Evolutionary conservation across 192 early-diverging fungal genomes (phyloP).

Genomic region (Obelidium mucronatum): DNA sequence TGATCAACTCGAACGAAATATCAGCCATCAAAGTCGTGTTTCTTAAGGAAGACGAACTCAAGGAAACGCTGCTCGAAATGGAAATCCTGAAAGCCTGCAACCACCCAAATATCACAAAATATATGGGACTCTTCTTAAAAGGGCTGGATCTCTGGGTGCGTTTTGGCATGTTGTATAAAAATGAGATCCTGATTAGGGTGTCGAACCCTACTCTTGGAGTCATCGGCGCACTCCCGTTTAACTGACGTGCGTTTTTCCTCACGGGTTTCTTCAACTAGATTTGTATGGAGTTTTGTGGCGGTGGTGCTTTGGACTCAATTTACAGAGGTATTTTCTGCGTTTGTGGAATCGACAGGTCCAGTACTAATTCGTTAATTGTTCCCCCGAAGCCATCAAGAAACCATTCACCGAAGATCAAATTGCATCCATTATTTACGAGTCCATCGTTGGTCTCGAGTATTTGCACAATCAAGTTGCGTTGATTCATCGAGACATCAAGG

Average conservation of each 20-base stretch:
- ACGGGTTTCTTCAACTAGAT: slow-evolving; percentile 43
- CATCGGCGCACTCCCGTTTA: no score
- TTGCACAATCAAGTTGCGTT: slow-evolving; percentile 59
- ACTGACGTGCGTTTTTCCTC: no score
- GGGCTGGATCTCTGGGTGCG: slow-evolving; percentile 69
- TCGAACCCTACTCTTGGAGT: no score
- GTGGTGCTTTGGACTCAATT: slow-evolving; percentile 66
- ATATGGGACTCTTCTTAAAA: slow-evolving; percentile 68
- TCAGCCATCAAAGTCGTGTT: slow-evolving; percentile 71
- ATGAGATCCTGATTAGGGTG: no score
- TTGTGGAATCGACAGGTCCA: background rate
- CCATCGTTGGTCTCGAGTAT: slow-evolving; percentile 65
- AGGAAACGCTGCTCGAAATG: slow-evolving; percentile 74
- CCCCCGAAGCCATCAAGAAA: slow-evolving; percentile 55
- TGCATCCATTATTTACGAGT: slow-evolving; percentile 63
- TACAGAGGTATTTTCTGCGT: slow-evolving; percentile 55
- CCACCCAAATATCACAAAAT: slow-evolving; percentile 65
- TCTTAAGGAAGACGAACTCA: slow-evolving; percentile 70
- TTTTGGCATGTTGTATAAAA: no score
- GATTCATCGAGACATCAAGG: slow-evolving; percentile 74
- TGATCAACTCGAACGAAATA: slow-evolving; percentile 57
- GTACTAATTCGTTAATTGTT: background rate
- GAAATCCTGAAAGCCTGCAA: slow-evolving; percentile 64
- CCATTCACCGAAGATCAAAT: slow-evolving; percentile 65
- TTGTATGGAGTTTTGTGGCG: slow-evolving; percentile 71